Evolutionary conservation across 495 filamentous ascomycete species (phyloP).

Genomic region (Annulohypoxylon moriforme): DNA sequence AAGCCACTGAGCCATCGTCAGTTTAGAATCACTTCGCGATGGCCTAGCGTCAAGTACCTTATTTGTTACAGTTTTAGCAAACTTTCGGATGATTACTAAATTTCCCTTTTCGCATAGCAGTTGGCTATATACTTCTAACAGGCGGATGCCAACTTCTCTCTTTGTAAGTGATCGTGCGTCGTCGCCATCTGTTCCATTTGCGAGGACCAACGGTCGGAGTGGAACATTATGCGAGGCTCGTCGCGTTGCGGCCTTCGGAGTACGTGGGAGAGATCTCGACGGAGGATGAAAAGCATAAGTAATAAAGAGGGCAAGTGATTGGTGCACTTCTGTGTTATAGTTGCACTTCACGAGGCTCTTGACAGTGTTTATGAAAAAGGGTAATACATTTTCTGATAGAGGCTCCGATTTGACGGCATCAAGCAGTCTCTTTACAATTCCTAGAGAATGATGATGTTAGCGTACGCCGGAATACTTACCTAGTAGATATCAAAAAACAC

Average conservation of each 20-base stretch:
- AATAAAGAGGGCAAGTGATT: slow-evolving; percentile 90
- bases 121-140: slow-evolving; percentile 85
- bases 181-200: slow-evolving; percentile 25
- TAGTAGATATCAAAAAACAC: slow-evolving; percentile 52
- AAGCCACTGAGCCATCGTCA: slow-evolving; percentile 78
- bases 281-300: slow-evolving; percentile 88
- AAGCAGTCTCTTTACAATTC: slow-evolving; percentile 87
- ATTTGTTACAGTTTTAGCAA: slow-evolving; percentile 94
- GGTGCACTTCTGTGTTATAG: slow-evolving; percentile 81
- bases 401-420: slow-evolving; percentile 88
- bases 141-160: slow-evolving; percentile 74
- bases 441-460: slow-evolving; percentile 56
- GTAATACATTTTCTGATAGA: slow-evolving; percentile 74
- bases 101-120: slow-evolving; percentile 81
- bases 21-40: slow-evolving; percentile 44
- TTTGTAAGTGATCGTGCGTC: slow-evolving; percentile 54
- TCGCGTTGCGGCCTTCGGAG: slow-evolving; percentile 61
- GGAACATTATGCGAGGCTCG: slow-evolving; percentile 42
- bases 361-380: slow-evolving; percentile 80
- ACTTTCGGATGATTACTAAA: slow-evolving; percentile 77
- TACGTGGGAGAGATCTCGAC: slow-evolving; percentile 60
- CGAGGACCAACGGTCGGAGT: slow-evolving; percentile 51
- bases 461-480: slow-evolving; percentile 18
- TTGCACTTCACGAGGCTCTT: slow-evolving; percentile 80
- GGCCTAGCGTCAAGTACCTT: slow-evolving; percentile 71